Evolutionary conservation across 73 alveolate species (phyloP).

Genomic region (Tetrahymena elliotti): DNA sequence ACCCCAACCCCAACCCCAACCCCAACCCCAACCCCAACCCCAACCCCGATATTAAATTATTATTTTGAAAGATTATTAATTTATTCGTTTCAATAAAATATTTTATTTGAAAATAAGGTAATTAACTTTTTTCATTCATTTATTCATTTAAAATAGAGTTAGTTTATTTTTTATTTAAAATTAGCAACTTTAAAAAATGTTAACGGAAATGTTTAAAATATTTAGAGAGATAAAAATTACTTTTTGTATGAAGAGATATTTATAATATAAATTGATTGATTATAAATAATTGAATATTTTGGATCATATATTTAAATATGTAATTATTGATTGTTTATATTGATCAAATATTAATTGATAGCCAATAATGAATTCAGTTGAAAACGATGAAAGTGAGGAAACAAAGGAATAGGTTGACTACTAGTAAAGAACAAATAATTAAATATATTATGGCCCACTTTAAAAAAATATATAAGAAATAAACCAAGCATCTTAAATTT

Average conservation of each 20-base stretch:
- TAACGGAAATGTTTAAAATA: neutral
- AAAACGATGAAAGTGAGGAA: neutral
- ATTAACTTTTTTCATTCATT: neutral
- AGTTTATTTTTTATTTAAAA: too few relatives aligned
- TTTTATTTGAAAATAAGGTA: neutral
- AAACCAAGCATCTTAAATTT: neutral
- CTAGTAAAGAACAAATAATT: neutral
- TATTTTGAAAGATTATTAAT: neutral
- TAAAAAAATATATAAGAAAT: neutral
- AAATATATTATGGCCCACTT: neutral
- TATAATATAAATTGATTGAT: neutral
- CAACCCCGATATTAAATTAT: neutral
- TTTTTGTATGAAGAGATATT: neutral
- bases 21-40: slow-evolving; percentile 7
- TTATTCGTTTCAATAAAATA: neutral
- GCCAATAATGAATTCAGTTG: neutral
- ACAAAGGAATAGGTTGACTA: neutral
- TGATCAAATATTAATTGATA: neutral
- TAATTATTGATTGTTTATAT: neutral
- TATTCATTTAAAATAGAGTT: too few relatives aligned
- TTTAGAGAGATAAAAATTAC: too few relatives aligned
- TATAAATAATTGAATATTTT: too few relatives aligned
- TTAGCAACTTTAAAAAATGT: too few relatives aligned
- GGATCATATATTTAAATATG: neutral
- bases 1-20: slow-evolving; percentile 5